phyloP scores from a whole-genome alignment of 345 rosid species.

The Populus deltoides region DNA sequence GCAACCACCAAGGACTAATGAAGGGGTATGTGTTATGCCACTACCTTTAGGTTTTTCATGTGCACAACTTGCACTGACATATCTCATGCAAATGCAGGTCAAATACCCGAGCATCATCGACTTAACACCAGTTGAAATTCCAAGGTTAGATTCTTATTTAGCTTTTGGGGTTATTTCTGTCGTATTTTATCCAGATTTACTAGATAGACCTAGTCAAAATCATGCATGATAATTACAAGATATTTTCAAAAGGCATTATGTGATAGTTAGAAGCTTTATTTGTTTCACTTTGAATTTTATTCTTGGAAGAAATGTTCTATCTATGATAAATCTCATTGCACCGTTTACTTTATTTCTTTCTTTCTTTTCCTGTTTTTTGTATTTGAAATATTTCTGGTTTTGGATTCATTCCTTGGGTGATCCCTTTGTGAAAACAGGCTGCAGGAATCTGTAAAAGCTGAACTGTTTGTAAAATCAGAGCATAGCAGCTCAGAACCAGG shows the following conservation, averaged over 20 bases:
- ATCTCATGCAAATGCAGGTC: slow-evolving; percentile 44
- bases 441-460: slow-evolving; percentile 18
- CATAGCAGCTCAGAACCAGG: slow-evolving; percentile 37
- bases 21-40: slow-evolving; percentile 43
- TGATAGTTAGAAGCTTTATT: not conserved
- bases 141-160: slow-evolving; percentile 52
- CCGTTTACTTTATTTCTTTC: not conserved
- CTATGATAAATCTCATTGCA: not conserved
- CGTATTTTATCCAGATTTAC: not conserved
- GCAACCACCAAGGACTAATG: slow-evolving; percentile 68
- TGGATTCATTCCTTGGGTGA: slow-evolving; percentile 12
- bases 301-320: not conserved
- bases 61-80: slow-evolving; percentile 21
- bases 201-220: not conserved
- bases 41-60: slow-evolving; percentile 7
- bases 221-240: not conserved
- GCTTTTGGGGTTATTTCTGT: not conserved
- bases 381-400: not conserved
- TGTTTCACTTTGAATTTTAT: not conserved
- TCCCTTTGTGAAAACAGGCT: slow-evolving; percentile 44
- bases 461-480: slow-evolving; percentile 6
- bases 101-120: slow-evolving; percentile 79
- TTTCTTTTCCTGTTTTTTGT: not conserved
- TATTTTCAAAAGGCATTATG: slow-evolving; percentile 12
- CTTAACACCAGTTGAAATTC: slow-evolving; percentile 71